Evolutionary conservation across 73 alveolate species (phyloP), one percentile per base, ranked within the genome.

Genomic region (Paramecium primaurelia): DNA sequence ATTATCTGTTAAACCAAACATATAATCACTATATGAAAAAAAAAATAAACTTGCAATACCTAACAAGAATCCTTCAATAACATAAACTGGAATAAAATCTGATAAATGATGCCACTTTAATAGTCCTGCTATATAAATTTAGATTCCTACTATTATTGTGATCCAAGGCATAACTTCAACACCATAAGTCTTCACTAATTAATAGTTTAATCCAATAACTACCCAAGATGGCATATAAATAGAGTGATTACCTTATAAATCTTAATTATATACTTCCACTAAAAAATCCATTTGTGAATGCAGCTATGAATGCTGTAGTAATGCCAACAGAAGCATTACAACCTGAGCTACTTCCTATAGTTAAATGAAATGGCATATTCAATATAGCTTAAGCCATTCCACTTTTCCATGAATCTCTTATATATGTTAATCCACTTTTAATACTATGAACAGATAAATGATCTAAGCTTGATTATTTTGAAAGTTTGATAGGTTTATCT

Each of bases 111-210:
- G 91, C 91, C 91, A 80, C 26, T 80, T 80, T 16, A 80, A 80
- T 40, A 45, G 25, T 5, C 91, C 58, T 12, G 75, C 77, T 12
- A 80, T 80, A 22, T 45, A 80, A 14, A 80, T 80, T 5, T 80
- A 80, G 49, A 80, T 45, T n/a, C 91, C 91, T 18, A 80, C 75
- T 44, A 80, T 42, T 12, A 80, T 28, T 26, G 91, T 80, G n/a
- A 80, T 42, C 91, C 91, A 80, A 26, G 91, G 91, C 71, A 80
- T 80, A 42, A 80, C 91, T 47, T 80, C 91, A 6, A 49, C 71
- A 80, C 91, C 91, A 80, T 80, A 80, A 4, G 44, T 47, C 58
- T 80, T 45, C 8, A 80, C 75, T 80, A 80, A 80, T 25, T 28
- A 18, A 80, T 80, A 80, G 30, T 80, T 47, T 18, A 45, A 25